These are phyloP conservation scores for Noccaea caerulescens DNA, from an alignment of 345 rosid species.

Conservation along the genomic window DNA sequence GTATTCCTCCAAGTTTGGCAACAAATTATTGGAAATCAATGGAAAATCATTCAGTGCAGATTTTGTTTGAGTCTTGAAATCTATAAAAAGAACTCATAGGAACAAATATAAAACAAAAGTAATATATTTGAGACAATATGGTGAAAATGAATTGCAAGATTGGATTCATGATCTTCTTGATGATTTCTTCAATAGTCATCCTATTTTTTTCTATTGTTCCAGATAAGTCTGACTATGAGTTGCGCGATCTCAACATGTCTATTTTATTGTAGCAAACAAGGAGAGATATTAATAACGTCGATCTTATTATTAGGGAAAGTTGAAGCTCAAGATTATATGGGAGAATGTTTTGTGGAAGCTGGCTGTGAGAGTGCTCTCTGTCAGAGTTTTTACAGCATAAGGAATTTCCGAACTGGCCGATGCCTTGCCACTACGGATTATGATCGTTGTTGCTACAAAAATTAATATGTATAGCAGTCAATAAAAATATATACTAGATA, in stretches of 20 bases:
- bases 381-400: not conserved
- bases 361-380: not conserved
- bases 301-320: slow-evolving; percentile 6
- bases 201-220: not conserved
- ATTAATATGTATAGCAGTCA: too few relatives aligned
- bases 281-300: not conserved
- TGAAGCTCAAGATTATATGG: slow-evolving; percentile 16
- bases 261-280: not conserved
- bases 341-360: not conserved
- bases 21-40: too few relatives aligned
- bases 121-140: not conserved
- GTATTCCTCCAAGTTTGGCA: too few relatives aligned
- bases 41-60: too few relatives aligned
- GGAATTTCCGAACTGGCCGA: too few relatives aligned
- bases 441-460: too few relatives aligned
- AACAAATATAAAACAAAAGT: not conserved
- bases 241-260: not conserved
- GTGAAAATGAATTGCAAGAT: slow-evolving; percentile 25
- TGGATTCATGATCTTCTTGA: slow-evolving; percentile 18
- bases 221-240: not conserved
- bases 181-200: not conserved
- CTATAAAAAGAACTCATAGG: not conserved
- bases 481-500: not conserved
- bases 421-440: too few relatives aligned
- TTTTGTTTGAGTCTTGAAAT: too few relatives aligned